These are phyloP conservation scores for Heterobasidion irregulare DNA, from an alignment of 1,284 basidiomycete species.

Conservation along the genomic window DNA sequence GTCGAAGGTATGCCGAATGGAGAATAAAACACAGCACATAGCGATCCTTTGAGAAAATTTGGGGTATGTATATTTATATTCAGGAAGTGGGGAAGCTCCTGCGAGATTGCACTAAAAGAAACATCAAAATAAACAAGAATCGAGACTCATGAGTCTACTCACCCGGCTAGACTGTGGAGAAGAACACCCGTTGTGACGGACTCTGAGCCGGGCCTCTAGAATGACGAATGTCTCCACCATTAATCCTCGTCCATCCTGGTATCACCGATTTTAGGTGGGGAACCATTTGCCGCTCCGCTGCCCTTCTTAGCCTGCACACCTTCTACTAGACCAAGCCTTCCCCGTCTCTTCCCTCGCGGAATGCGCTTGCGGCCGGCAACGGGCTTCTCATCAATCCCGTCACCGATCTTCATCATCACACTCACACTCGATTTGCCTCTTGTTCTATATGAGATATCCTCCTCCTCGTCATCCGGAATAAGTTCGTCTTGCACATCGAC, in stretches of 20 bases:
- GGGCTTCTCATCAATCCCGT: conserved; percentile 35
- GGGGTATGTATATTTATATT: no score
- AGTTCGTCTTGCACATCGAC: conserved; percentile 77
- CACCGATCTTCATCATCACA: conserved; percentile 52
- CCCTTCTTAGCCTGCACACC: conserved; percentile 4
- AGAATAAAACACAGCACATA: no score
- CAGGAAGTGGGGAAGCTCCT: no score
- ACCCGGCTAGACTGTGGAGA: neutral
- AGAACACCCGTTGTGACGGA: neutral
- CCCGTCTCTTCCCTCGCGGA: conserved; percentile 11
- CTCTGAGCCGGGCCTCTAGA: neutral
- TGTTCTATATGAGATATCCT: conserved; percentile 58
- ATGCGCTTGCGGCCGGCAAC: conserved; percentile 11
- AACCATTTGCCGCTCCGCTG: conserved; percentile 16
- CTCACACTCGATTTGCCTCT: conserved; percentile 61
- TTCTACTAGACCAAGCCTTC: neutral
- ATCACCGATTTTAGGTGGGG: conserved; percentile 21
- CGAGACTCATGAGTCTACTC: neutral
- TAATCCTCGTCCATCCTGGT: conserved; percentile 20
- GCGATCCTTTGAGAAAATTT: no score
- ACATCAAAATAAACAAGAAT: no score
- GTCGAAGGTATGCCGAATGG: no score
- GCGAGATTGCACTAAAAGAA: no score
- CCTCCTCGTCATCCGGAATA: conserved; percentile 66
- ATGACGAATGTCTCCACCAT: no score